Evolutionary conservation across 2,329 filamentous ascomycete species (phyloP).

Genomic region (Fusarium robinianum): DNA sequence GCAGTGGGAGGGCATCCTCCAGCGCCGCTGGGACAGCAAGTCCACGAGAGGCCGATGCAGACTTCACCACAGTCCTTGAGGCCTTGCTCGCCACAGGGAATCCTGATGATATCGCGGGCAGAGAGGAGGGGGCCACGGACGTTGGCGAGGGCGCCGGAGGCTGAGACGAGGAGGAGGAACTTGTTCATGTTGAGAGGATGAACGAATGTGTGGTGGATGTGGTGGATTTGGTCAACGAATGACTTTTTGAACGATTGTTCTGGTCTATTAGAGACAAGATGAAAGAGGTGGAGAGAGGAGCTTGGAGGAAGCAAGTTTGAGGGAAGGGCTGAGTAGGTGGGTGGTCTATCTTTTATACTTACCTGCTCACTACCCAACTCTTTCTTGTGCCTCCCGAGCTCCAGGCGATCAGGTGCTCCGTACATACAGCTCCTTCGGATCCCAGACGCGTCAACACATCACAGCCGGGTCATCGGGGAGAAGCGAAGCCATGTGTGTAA

Average conservation of each 20-base stretch:
- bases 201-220: slow-evolving; percentile 8
- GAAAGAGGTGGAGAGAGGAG: neutral
- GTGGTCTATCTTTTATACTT: too few relatives aligned
- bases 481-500: too few relatives aligned
- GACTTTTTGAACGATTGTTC: neutral
- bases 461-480: too few relatives aligned
- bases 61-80: slow-evolving; percentile 37
- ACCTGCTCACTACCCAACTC: too few relatives aligned
- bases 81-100: slow-evolving; percentile 32
- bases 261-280: neutral
- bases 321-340: neutral
- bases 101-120: slow-evolving; percentile 27
- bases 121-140: slow-evolving; percentile 20
- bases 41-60: slow-evolving; percentile 37
- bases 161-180: slow-evolving; percentile 31
- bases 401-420: too few relatives aligned
- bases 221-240: slow-evolving; percentile 9
- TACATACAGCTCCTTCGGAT: too few relatives aligned
- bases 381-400: too few relatives aligned
- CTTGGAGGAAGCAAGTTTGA: neutral
- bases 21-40: slow-evolving; percentile 37
- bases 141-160: slow-evolving; percentile 25
- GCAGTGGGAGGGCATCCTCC: slow-evolving; percentile 36
- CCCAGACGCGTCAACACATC: too few relatives aligned
- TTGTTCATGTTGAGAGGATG: slow-evolving; percentile 34